A percentile compares a stretch with the other conserved stretches of the same genome.
Conservation (phyloP, 495 filamentous ascomycete genomes). For the Pseudotulostoma volvatum region DNA sequence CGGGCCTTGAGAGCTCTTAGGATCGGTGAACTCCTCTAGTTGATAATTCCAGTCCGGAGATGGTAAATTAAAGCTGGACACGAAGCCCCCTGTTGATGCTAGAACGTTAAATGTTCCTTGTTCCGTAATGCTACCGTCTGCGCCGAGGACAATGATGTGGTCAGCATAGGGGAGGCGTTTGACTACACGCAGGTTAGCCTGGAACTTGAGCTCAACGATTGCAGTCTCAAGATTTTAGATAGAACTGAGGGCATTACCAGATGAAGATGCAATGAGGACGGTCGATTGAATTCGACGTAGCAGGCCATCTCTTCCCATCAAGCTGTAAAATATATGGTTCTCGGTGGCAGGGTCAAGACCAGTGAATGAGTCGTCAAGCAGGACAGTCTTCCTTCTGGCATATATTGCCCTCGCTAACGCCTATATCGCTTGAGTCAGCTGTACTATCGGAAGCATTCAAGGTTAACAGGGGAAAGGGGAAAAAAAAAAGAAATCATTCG, state of each 20-base stretch:
- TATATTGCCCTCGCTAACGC: conserved; percentile 44
- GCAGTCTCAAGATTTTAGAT: background rate
- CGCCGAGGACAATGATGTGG: conserved; percentile 33
- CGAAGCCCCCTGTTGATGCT: conserved; percentile 29
- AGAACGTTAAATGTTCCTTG: conserved; percentile 36
- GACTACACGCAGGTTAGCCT: conserved; percentile 15
- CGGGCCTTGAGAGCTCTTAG: conserved; percentile 9
- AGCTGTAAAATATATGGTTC: conserved; percentile 38
- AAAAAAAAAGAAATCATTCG: conserved; percentile 1
- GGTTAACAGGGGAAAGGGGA: background rate
- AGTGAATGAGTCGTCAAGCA: conserved; percentile 45
- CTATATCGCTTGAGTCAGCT: conserved; percentile 2
- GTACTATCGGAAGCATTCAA: background rate
- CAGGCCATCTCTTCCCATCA: conserved; percentile 39
- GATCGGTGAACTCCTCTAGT: conserved; percentile 9
- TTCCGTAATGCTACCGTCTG: conserved; percentile 27
- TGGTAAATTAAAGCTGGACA: conserved; percentile 28
- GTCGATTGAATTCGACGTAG: conserved; percentile 32
- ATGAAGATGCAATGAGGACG: conserved; percentile 35
- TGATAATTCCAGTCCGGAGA: conserved; percentile 18
- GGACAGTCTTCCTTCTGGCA: conserved; percentile 32
- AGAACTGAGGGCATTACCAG: conserved; percentile 11
- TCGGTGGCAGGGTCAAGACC: conserved; percentile 45
- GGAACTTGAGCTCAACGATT: background rate
- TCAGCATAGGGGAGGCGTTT: conserved; percentile 35